These are phyloP conservation scores for Aspergillus sp. DNA, from an alignment of 2,329 filamentous ascomycete species.

Conservation along the genomic window DNA sequence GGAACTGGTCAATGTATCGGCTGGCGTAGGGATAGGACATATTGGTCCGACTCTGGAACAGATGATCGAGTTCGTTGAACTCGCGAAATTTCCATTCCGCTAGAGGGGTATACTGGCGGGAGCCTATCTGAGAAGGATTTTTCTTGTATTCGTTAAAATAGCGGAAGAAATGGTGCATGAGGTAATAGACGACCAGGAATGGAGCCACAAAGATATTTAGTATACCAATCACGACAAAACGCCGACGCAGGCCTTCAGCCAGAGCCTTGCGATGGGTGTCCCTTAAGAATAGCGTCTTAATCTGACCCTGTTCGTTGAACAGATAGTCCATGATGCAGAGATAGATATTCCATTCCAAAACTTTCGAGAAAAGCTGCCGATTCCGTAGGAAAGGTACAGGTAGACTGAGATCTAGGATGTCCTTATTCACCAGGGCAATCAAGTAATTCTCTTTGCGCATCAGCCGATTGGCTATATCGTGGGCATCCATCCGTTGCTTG, in stretches of 20 bases:
- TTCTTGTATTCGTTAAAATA: conserved; percentile 98
- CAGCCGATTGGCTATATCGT: conserved; percentile 91
- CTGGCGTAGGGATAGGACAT: conserved; percentile 94
- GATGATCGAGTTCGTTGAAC: conserved; percentile 91
- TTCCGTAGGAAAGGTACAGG: conserved; percentile 75
- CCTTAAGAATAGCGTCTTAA: conserved; percentile 78
- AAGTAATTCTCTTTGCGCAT: conserved; percentile 98
- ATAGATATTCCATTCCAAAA: conserved; percentile 85
- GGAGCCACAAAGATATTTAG: conserved; percentile 83
- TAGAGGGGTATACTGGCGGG: conserved; percentile 82
- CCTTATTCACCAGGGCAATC: conserved; percentile 96
- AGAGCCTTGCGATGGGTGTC: conserved; percentile 71
- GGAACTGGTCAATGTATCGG: conserved; percentile 90
- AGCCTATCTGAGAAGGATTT: conserved; percentile 79
- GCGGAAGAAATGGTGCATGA: conserved; percentile 86
- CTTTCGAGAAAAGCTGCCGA: conserved; percentile 78
- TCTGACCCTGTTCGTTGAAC: conserved; percentile 82
- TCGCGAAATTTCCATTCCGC: conserved; percentile 98
- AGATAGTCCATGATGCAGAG: conserved; percentile 89
- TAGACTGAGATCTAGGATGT: conserved; percentile 78
- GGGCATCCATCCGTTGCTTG: conserved; percentile 88
- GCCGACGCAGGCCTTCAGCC: conserved; percentile 67
- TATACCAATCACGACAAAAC: conserved; percentile 75
- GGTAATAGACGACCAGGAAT: conserved; percentile 76
- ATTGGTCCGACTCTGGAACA: conserved; percentile 82